Conservation (phyloP, 805 yeast genomes). For the Cyberlindnera mycetangii region DNA sequence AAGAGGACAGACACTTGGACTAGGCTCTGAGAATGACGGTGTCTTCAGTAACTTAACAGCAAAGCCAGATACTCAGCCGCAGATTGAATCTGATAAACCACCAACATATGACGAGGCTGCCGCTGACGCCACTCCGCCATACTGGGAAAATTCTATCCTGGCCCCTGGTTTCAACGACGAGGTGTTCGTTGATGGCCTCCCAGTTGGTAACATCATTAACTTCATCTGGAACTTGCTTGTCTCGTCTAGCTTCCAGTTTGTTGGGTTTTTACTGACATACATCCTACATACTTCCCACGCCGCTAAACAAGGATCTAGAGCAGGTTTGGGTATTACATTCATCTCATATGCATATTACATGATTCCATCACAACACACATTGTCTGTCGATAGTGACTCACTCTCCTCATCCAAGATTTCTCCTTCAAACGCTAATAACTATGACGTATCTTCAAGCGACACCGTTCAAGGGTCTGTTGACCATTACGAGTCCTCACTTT, state of each 20-base stretch:
- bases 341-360: conserved; percentile 64
- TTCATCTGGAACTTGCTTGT: conserved; percentile 88
- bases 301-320: conserved; percentile 90
- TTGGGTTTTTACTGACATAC: conserved; percentile 89
- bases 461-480: conserved; percentile 28
- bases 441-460: conserved; percentile 37
- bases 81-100: conserved; percentile 47
- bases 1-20: conserved; percentile 10
- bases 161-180: conserved; percentile 79
- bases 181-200: conserved; percentile 89
- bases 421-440: conserved; percentile 57
- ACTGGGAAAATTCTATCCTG: conserved; percentile 89
- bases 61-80: conserved; percentile 59
- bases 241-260: conserved; percentile 87
- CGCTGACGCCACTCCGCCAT: conserved; percentile 90
- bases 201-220: conserved; percentile 89
- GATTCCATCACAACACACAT: conserved; percentile 41
- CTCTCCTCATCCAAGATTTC: conserved; percentile 38
- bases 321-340: conserved; percentile 86
- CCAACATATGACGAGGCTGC: conserved; percentile 96
- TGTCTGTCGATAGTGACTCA: conserved; percentile 22
- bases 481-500: conserved; percentile 22
- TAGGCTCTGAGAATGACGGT: conserved; percentile 66
- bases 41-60: conserved; percentile 92
- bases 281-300: conserved; percentile 95